phyloP scores from a whole-genome alignment of 805 yeast species.

The Starmerella lactis-condensi region DNA sequence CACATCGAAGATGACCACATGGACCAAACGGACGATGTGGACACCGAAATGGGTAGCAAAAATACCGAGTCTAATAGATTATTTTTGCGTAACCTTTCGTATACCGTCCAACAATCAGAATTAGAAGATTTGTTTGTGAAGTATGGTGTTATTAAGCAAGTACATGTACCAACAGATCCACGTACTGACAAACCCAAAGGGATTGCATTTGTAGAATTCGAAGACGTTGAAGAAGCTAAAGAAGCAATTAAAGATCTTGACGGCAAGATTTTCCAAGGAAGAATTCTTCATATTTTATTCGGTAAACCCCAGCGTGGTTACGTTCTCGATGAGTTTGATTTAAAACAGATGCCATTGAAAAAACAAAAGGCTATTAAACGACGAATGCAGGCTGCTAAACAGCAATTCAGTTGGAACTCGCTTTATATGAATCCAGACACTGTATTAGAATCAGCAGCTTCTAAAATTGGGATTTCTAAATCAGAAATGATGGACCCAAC shows the following conservation, averaged over 20 bases:
- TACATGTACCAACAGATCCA: constrained; percentile 80
- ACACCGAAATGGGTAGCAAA: constrained; percentile 32
- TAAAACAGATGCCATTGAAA: constrained; percentile 78
- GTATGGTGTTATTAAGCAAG: constrained; percentile 68
- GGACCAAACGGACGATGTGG: constrained; percentile 21
- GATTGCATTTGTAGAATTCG: constrained; percentile 66
- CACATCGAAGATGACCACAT: constrained; percentile 3
- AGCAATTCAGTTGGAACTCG: constrained; percentile 89
- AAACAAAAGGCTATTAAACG: constrained; percentile 73
- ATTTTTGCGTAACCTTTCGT: constrained; percentile 71
- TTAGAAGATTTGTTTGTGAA: constrained; percentile 42
- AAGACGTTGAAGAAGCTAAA: constrained; percentile 52
- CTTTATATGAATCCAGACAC: constrained; percentile 81
- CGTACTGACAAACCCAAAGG: constrained; percentile 85
- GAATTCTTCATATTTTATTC: constrained; percentile 74
- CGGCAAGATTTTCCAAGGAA: constrained; percentile 82
- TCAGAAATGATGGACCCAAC: constrained; percentile 76
- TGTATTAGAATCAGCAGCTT: constrained; percentile 74
- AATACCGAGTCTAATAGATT: constrained; percentile 59
- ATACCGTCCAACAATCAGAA: constrained; percentile 63
- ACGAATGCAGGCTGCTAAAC: constrained; percentile 66
- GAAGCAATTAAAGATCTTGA: constrained; percentile 57
- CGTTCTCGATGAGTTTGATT: constrained; percentile 72
- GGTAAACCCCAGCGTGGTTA: constrained; percentile 70
- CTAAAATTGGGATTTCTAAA: constrained; percentile 64